A percentile compares a stretch with the other conserved stretches of the same genome.
Evolutionary conservation across 345 rosid species (phyloP).

Genomic region (Eucalyptus leucophloia): DNA sequence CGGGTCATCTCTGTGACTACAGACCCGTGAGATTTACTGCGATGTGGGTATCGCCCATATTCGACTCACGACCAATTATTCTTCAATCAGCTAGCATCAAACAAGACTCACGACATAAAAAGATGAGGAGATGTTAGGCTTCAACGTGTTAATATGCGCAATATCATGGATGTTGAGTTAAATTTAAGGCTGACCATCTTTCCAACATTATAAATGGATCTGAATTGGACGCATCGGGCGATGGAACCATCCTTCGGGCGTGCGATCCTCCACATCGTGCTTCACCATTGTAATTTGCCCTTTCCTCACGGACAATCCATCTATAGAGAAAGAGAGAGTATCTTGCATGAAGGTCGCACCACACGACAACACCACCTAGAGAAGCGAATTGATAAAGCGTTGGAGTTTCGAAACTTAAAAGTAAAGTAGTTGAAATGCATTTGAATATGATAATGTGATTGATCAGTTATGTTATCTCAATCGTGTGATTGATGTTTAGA

Average conservation of each 20-base stretch:
- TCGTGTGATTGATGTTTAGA: background rate
- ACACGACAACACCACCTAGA: background rate
- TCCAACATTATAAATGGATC: background rate
- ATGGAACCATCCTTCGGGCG: background rate
- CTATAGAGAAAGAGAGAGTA: background rate
- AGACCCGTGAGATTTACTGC: fast-evolving
- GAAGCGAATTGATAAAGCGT: background rate
- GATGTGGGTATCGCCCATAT: background rate
- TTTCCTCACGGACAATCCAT: background rate
- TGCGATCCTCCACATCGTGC: background rate
- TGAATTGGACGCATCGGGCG: too few relatives aligned
- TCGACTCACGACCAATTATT: fast-evolving
- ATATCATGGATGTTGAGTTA: background rate
- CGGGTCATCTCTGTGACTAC: fast-evolving
- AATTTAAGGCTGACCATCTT: background rate
- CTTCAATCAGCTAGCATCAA: fast-evolving
- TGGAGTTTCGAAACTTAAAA: background rate
- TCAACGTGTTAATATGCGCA: fast-evolving
- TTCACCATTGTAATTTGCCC: background rate
- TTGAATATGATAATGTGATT: background rate
- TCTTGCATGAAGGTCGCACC: background rate
- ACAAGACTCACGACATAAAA: fast-evolving
- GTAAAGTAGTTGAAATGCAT: background rate
- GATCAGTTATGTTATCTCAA: background rate
- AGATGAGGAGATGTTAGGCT: fast-evolving